phyloP scores from a whole-genome alignment of 768 basidiomycete genomes.

The Boletus subparvulus region DNA sequence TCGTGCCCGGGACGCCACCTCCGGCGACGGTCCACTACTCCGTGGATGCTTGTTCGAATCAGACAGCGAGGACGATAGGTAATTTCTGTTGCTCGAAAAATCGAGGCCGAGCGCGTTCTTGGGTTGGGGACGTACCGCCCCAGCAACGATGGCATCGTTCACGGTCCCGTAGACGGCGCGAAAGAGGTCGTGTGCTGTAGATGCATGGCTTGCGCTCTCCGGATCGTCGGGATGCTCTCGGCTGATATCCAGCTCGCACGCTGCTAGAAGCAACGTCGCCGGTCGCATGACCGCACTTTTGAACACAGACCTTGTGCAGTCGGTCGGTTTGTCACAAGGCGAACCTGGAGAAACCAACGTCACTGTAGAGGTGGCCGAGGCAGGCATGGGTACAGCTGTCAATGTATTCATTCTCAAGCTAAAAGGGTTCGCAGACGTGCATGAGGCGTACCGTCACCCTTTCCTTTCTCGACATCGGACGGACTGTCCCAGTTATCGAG shows the following conservation, averaged over 20 bases:
- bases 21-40: neutral
- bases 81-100: constrained; percentile 14
- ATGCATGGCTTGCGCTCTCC: constrained; percentile 20
- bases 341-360: constrained; percentile 8
- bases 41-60: neutral
- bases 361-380: constrained; percentile 7
- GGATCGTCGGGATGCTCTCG: constrained; percentile 24
- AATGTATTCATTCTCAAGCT: constrained; percentile 17
- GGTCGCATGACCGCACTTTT: constrained; percentile 24
- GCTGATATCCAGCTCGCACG: constrained; percentile 34
- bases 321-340: constrained; percentile 5
- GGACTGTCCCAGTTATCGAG: constrained; percentile 13
- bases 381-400: constrained; percentile 9
- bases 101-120: constrained; percentile 29
- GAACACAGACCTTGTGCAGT: constrained; percentile 9
- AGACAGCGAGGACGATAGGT: neutral
- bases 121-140: constrained; percentile 9
- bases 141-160: constrained; percentile 20
- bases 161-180: constrained; percentile 30
- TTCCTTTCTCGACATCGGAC: constrained; percentile 16
- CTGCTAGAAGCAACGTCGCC: constrained; percentile 31
- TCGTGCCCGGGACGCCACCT: constrained; percentile 8
- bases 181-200: constrained; percentile 30
- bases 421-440: constrained; percentile 9
- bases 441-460: constrained; percentile 27